phyloP scores from a whole-genome alignment of 139 green algal species.

The Ettlia oleoabundans region DNA sequence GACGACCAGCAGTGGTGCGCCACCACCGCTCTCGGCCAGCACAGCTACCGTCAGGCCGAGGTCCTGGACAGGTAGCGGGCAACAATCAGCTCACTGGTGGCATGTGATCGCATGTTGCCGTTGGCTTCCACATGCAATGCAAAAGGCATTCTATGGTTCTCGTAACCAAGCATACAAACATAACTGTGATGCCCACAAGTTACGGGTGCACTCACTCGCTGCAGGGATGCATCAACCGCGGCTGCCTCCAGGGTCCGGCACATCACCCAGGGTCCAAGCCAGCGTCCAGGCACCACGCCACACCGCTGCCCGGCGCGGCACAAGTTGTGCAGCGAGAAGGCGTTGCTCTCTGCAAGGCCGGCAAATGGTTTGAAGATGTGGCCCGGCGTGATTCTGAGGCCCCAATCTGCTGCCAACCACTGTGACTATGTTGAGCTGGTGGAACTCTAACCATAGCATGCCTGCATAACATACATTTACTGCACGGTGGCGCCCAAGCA shows the following conservation, averaged over 20 bases:
- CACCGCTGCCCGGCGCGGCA: conserved; percentile 62
- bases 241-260: conserved; percentile 77
- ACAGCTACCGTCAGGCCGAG: conserved; percentile 62
- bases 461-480: too few species aligned
- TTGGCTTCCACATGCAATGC: too few species aligned
- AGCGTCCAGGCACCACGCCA: conserved; percentile 82
- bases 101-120: too few species aligned
- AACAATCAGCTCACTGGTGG: too few species aligned
- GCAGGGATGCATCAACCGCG: conserved; percentile 23
- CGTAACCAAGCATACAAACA: neutral
- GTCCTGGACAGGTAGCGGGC: neutral
- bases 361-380: neutral
- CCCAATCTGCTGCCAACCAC: too few species aligned
- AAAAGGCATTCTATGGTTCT: too few species aligned
- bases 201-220: too few species aligned
- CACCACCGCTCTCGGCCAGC: conserved; percentile 74
- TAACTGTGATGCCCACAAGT: too few species aligned
- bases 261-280: conserved; percentile 89
- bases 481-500: too few species aligned
- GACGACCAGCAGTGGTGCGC: conserved; percentile 70
- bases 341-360: conserved; percentile 7
- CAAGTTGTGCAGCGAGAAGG: conserved; percentile 86
- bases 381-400: neutral
- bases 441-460: too few species aligned
- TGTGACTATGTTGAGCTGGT: too few species aligned